Base-by-base conservation (phyloP, 805 yeast species). In the Candida dendrica region DNA sequence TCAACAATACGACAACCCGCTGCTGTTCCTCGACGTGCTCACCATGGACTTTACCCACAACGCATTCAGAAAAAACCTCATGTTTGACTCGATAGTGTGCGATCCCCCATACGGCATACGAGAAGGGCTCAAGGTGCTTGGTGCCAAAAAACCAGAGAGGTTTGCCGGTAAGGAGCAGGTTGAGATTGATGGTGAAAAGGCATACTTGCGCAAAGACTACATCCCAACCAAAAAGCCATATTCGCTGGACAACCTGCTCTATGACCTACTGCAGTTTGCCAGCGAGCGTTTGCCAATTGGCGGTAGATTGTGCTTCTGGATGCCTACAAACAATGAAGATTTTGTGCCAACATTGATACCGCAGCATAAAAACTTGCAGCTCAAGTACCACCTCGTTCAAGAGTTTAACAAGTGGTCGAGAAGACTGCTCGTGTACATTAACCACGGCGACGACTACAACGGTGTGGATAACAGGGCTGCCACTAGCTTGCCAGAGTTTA, bases 31-130 rank as follows among this genome's bases (percentile, higher is more conserved):
- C 41, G 98, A 90, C 58, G 82, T 84, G 0, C 51, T 87, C 51
- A 81, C 95, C 14, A 86, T 93, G 93, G 98, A 93, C 64, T 93
- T 93, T 61, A 93, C 98, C 2, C 89, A 93, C 59, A 84, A 84
- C 59, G 83, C 96, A 3, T 68, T 93, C 41, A 70, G 96, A 49
- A 44, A 59, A 1, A 71, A 74, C 47, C 62, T 93, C 19, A 56
- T 50, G 22, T 71, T 93, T 13, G 96, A 93, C 58, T 72, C 85
- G 1, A 91, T 93, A 5, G 76, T 91, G 2, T 89, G 97, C 58
- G 98, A 93, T 63, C 98, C 98, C 2, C 98, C 98, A 0, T 93
- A 93, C 60, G 98, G 98, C 11, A 95, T 93, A 3, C 72, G 98
- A 51, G 98, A 93, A 61, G 95, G 98, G 3, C 74, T 93, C 41